Conservation (phyloP, 192 early-diverging fungal genomes). For the Thamnidium elegans region DNA sequence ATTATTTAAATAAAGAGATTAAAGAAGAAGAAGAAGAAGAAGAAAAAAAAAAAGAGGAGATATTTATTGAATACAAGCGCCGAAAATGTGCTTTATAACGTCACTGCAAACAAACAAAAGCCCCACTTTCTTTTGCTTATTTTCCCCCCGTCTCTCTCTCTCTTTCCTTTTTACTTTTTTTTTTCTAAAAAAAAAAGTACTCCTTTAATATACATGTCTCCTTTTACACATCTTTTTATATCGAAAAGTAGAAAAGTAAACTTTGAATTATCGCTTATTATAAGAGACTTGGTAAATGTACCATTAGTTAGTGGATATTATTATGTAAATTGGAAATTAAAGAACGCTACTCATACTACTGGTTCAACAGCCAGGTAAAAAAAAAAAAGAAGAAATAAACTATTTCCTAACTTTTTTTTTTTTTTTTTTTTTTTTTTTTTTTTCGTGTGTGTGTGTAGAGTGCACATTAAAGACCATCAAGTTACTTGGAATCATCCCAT, state of each 20-base stretch:
- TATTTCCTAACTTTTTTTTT: too few relatives aligned
- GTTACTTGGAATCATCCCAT: constrained; percentile 65
- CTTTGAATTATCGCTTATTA: constrained; percentile 56
- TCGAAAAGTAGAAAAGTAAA: constrained; percentile 67
- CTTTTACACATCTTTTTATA: constrained; percentile 64
- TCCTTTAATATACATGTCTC: too few relatives aligned
- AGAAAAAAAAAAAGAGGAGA: background rate
- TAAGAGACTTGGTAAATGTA: constrained; percentile 81
- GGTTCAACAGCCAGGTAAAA: constrained; percentile 38
- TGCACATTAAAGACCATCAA: constrained; percentile 28
- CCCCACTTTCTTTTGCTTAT: background rate
- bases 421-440: too few relatives aligned
- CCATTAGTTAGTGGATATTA: constrained; percentile 79
- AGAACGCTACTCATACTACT: constrained; percentile 36
- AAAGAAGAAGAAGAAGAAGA: constrained; percentile 13
- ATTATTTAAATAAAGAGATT: background rate
- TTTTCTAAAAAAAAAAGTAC: constrained; percentile 1
- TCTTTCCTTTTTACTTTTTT: background rate
- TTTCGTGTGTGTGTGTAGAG: background rate
- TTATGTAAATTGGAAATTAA: constrained; percentile 75
- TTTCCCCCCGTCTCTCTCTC: background rate
- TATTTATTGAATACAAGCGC: too few relatives aligned
- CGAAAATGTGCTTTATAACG: too few relatives aligned
- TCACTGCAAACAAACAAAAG: too few relatives aligned
- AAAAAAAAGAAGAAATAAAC: background rate